Base-by-base conservation (phyloP, 169 alveolate genomes). In the Toxoplasma gondii region DNA sequence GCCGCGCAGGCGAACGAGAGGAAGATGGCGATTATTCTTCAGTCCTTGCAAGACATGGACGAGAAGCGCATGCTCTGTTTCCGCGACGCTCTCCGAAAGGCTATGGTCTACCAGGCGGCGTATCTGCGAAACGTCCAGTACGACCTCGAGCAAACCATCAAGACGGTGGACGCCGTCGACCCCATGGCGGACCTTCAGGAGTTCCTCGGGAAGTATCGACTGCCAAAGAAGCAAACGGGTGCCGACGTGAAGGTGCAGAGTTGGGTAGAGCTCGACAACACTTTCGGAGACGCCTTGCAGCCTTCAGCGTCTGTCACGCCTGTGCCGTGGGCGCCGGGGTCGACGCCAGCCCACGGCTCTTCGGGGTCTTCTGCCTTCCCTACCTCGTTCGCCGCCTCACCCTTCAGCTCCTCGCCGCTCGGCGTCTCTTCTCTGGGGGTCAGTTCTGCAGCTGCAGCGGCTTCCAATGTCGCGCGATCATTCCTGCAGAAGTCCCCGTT, bases 1-100 rank as follows among this genome's bases (percentile, higher is more conserved):
- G 53, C 69, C 5, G 41, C 67, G 53, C 67, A 38, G 34, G 49
- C 49, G 70, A 43, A 74, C 36, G 82, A 82, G 41, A 88, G 54
- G 87, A 82, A 88, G 88, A 80, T 92, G 94, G 44, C 49, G 44
- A 83, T 88, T 27, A 92, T 92, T 74, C 54, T 93, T 53, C 70
- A 78, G 31, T 78, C 88, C n/a, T 49, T 93, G 49, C 91, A 88
- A 80, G 95, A 93, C 83, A 93, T 93, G 95, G 95, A 93, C 88
- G 80, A 84, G 86, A 93, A 93, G 53, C 95, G 95, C 67, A 88
- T 93, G 83, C 91, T 84, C 69, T 93, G 95, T 91, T 86, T 93
- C 81, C 84, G 93, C 49, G 93, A 93, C n/a, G 93, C 95, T 16
- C 87, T 93, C 83, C 78, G 91, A 9, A 93, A 91, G 58, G 91